Evolutionary conservation across 495 filamentous ascomycete genomes (phyloP).

Genomic region (Xylaria sp.): DNA sequence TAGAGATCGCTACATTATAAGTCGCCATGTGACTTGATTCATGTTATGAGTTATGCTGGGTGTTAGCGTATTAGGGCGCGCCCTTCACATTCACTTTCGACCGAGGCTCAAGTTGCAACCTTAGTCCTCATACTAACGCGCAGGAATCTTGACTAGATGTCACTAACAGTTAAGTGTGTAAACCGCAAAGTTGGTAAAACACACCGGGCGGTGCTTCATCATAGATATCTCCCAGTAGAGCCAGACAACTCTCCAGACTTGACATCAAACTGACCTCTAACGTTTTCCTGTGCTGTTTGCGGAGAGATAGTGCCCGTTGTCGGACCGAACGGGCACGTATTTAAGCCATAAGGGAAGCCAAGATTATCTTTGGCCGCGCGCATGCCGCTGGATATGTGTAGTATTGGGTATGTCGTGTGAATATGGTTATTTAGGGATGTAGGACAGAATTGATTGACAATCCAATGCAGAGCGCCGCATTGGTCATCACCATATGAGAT

Average conservation of each 20-base stretch:
- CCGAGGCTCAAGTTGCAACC: no score
- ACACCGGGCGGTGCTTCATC: neutral
- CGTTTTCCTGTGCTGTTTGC: neutral
- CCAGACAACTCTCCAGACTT: neutral
- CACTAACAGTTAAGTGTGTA: neutral
- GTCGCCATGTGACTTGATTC: neutral
- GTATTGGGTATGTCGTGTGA: neutral
- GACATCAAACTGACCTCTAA: neutral
- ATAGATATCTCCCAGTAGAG: neutral
- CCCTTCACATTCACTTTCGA: neutral
- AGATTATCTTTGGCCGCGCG: neutral
- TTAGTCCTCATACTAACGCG: no score
- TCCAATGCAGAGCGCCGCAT: neutral
- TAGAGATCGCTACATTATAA: neutral
- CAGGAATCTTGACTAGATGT: neutral
- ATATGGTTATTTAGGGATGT: neutral
- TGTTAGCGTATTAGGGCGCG: constrained; percentile 4
- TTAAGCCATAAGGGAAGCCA: neutral
- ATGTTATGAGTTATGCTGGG: no score
- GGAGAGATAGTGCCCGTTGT: neutral
- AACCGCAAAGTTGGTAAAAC: neutral
- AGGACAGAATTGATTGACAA: no score
- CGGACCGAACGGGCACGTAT: neutral
- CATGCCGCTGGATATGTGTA: neutral
- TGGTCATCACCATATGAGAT: constrained; percentile 6